Conservation (phyloP, 1,139 yeast species). For the Nakaseomyces kungkrabaensis region DNA sequence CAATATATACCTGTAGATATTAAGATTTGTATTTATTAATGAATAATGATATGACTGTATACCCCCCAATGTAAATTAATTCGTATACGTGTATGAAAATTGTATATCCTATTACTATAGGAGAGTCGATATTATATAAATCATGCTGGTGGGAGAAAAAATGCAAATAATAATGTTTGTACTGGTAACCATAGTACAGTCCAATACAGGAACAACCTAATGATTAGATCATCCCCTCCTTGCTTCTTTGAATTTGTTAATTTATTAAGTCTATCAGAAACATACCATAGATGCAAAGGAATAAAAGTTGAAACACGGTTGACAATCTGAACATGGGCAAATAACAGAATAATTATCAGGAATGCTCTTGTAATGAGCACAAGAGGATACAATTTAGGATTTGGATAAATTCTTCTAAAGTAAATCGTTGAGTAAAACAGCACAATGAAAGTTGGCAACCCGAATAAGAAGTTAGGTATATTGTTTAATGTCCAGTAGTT, state of each 20-base stretch:
- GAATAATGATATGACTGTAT: neutral
- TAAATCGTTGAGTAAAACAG: constrained; percentile 26
- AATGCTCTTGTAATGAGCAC: constrained; percentile 36
- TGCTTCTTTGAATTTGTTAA: constrained; percentile 6
- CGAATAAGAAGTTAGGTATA: constrained; percentile 75
- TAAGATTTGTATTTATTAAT: neutral
- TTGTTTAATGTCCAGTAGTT: constrained; percentile 74
- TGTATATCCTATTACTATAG: neutral
- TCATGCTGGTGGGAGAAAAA: constrained; percentile 69
- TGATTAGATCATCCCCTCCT: constrained; percentile 17
- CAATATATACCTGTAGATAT: neutral
- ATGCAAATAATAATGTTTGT: constrained; percentile 53
- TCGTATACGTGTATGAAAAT: neutral
- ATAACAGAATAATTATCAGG: constrained; percentile 42
- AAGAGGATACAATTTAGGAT: constrained; percentile 32
- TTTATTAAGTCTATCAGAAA: constrained; percentile 35
- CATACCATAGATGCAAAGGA: constrained; percentile 68
- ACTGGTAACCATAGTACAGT: constrained; percentile 45
- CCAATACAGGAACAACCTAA: constrained; percentile 33
- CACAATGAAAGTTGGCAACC: constrained; percentile 51
- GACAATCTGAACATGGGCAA: constrained; percentile 81
- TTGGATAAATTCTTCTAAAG: constrained; percentile 25
- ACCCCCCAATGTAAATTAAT: neutral
- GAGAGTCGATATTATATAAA: neutral
- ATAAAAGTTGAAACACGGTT: constrained; percentile 69